phyloP scores from a whole-genome alignment of 148 eudicot species.

The Rhododendron griersonianum region DNA sequence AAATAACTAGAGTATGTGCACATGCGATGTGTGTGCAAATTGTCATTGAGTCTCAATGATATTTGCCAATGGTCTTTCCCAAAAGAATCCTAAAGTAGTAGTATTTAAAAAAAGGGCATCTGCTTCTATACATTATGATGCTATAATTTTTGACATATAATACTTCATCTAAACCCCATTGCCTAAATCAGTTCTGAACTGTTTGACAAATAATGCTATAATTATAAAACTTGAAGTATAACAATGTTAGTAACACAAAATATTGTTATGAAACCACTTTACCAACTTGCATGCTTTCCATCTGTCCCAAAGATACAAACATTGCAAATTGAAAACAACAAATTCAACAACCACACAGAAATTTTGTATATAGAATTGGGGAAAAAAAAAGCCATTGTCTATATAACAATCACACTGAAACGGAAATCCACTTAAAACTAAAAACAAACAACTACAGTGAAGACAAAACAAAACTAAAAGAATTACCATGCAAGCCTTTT shows the following conservation, averaged over 20 bases:
- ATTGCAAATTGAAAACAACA: not conserved
- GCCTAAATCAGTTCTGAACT: not conserved
- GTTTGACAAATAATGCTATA: not conserved
- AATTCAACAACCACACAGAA: not conserved
- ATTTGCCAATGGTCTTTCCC: not conserved
- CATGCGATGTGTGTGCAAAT: not conserved
- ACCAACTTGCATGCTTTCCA: not conserved
- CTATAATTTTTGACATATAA: not conserved
- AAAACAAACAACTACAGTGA: not conserved
- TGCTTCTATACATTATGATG: not conserved
- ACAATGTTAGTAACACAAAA: too few species aligned
- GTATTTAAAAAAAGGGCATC: not conserved
- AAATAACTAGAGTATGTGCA: not conserved
- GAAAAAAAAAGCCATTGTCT: not conserved
- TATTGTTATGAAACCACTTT: not conserved
- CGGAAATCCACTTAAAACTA: not conserved
- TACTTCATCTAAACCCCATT: not conserved
- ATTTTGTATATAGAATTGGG: not conserved
- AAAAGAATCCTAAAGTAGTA: not conserved
- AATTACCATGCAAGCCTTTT: not conserved
- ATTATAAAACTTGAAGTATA: not conserved
- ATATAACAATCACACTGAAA: not conserved
- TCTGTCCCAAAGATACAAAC: not conserved
- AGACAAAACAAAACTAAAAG: not conserved
- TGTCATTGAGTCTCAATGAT: not conserved